Evolutionary conservation across 2,329 filamentous ascomycete genomes (phyloP).

Genomic region (Aureobasidium leucospermi): DNA sequence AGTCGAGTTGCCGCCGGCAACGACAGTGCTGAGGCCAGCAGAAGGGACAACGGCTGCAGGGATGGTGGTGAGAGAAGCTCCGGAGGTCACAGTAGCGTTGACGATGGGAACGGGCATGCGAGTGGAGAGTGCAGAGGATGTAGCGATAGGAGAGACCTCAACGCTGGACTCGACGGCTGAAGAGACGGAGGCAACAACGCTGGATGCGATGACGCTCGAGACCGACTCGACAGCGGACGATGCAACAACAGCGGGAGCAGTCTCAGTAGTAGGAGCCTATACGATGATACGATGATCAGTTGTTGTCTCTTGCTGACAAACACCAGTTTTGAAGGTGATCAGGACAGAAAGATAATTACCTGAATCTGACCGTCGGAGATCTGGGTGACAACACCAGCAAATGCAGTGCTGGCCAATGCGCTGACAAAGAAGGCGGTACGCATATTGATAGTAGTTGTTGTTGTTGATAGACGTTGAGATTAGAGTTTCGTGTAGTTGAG

Average conservation of each 20-base stretch:
- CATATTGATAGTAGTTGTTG: conserved; percentile 15
- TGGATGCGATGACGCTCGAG: not conserved
- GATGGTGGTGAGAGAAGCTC: not conserved
- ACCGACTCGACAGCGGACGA: conserved; percentile 5
- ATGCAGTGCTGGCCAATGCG: conserved; percentile 13
- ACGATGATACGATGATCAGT: no score
- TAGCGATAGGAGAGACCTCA: not conserved
- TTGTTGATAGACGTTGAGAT: not conserved
- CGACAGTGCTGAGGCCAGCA: conserved; percentile 1
- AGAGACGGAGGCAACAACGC: not conserved
- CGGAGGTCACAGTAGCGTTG: not conserved
- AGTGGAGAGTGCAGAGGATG: not conserved
- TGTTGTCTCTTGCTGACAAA: not conserved
- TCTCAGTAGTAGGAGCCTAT: not conserved
- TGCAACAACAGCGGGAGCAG: not conserved
- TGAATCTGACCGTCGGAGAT: conserved; percentile 18
- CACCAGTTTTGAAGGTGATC: not conserved
- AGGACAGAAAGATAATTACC: not conserved
- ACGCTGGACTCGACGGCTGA: conserved; percentile 1
- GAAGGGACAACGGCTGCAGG: not conserved
- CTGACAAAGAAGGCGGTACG: conserved; percentile 14
- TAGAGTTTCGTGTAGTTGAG: conserved; percentile 1
- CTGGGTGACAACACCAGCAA: conserved; percentile 15
- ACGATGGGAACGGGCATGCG: conserved; percentile 7
- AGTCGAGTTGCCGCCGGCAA: conserved; percentile 9